Evolutionary conservation across 2,329 filamentous ascomycete genomes (phyloP).

Genomic region (Esteya vermicola): DNA sequence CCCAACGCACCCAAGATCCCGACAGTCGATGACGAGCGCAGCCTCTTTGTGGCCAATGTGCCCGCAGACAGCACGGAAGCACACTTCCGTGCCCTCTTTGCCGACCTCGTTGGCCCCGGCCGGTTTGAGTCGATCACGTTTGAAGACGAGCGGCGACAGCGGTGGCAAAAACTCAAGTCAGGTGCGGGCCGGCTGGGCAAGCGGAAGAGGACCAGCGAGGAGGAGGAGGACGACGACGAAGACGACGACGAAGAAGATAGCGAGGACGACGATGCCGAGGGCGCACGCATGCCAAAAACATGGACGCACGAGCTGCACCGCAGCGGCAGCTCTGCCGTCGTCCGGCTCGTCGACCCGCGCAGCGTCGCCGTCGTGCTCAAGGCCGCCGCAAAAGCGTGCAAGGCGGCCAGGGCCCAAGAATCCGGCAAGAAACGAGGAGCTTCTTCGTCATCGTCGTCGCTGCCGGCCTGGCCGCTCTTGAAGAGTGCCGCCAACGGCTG

Average conservation of each 20-base stretch:
- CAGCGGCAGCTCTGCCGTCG: conserved; percentile 67
- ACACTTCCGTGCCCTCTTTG: conserved; percentile 65
- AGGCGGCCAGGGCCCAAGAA: conserved; percentile 39
- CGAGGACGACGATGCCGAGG: conserved; percentile 25
- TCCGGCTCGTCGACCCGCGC: conserved; percentile 69
- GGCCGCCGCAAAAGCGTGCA: conserved; percentile 48
- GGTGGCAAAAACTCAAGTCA: conserved; percentile 10
- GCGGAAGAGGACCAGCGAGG: conserved; percentile 26
- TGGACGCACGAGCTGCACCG: conserved; percentile 60
- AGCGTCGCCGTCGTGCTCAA: conserved; percentile 66
- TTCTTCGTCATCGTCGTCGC: no score
- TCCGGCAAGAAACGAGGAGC: conserved; percentile 48
- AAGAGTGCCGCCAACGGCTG: conserved; percentile 20
- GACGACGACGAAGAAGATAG: conserved; percentile 42
- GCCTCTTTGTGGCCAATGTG: conserved; percentile 81
- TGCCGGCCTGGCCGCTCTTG: conserved; percentile 1
- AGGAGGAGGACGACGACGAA: conserved; percentile 10
- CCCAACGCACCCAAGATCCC: conserved; percentile 69
- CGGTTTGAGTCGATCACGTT: conserved; percentile 69
- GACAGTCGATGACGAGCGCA: conserved; percentile 58
- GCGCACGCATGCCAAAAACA: conserved; percentile 41
- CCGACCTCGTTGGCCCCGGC: conserved; percentile 58
- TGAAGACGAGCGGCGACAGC: conserved; percentile 41
- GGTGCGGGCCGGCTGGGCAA: conserved; percentile 36
- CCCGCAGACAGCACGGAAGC: conserved; percentile 69